Evolutionary conservation across 2,329 filamentous ascomycete species (phyloP).

Genomic region (Penicillium sp.): DNA sequence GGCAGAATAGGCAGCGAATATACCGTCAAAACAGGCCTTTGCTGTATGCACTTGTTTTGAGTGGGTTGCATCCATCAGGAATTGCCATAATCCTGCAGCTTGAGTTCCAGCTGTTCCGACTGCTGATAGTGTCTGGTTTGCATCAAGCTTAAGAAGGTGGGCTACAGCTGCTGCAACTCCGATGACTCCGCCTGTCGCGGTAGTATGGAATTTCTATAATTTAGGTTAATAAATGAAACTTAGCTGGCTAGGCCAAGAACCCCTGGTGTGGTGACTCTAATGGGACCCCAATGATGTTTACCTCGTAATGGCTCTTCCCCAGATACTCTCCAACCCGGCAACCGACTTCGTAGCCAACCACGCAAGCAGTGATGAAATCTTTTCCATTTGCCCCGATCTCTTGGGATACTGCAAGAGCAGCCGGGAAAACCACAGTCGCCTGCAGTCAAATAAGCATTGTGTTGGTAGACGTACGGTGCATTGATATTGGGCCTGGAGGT

Average conservation of each 20-base stretch:
- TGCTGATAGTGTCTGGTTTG: conserved; percentile 25
- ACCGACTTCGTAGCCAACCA: conserved; percentile 33
- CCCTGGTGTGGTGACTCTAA: background rate
- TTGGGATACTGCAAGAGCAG: conserved; percentile 31
- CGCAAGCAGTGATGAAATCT: conserved; percentile 33
- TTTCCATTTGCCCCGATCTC: conserved; percentile 27
- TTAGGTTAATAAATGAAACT: background rate
- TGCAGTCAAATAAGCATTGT: conserved; percentile 7
- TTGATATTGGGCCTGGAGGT: background rate
- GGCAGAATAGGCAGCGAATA: conserved; percentile 32
- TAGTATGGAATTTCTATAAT: conserved; percentile 27
- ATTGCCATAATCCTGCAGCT: conserved; percentile 35
- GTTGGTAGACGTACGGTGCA: background rate
- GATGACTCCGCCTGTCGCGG: conserved; percentile 28
- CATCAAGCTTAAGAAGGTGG: conserved; percentile 24
- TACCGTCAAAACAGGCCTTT: conserved; percentile 33
- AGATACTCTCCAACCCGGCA: conserved; percentile 31
- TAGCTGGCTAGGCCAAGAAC: background rate
- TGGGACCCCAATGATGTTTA: conserved; percentile 2
- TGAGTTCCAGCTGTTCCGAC: conserved; percentile 34
- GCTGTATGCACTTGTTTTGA: conserved; percentile 35
- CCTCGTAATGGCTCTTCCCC: conserved; percentile 33
- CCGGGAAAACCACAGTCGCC: conserved; percentile 32
- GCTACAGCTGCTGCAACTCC: conserved; percentile 30
- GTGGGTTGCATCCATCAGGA: conserved; percentile 31